Percentiles rank a stretch among this genome's conserved stretches.
phyloP scores from a whole-genome alignment of 805 yeast species.

The Candida pseudofarinosa region DNA sequence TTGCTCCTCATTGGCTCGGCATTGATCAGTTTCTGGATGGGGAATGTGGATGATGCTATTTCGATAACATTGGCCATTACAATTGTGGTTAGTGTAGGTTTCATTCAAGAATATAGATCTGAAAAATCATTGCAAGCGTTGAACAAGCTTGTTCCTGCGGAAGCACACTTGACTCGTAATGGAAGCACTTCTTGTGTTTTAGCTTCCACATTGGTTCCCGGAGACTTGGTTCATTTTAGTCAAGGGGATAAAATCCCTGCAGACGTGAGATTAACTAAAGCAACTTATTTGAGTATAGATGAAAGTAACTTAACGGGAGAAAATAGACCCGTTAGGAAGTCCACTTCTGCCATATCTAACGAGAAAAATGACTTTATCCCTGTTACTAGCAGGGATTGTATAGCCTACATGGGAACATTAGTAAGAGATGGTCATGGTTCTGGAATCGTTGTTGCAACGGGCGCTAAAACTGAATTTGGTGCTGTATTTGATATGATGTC shows the following conservation, averaged over 20 bases:
- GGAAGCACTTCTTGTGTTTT: constrained; percentile 75
- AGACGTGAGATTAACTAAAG: constrained; percentile 75
- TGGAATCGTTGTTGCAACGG: constrained; percentile 91
- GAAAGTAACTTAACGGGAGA: constrained; percentile 97
- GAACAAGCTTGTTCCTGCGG: constrained; percentile 93
- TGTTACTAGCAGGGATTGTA: constrained; percentile 65
- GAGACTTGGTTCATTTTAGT: constrained; percentile 83
- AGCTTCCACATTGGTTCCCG: constrained; percentile 90
- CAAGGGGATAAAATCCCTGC: constrained; percentile 98
- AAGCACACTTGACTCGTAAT: constrained; percentile 84
- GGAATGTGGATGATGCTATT: constrained; percentile 95
- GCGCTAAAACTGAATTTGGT: constrained; percentile 88
- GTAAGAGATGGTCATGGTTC: constrained; percentile 94
- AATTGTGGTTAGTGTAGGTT: constrained; percentile 94
- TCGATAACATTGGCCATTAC: constrained; percentile 87
- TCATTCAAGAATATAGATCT: constrained; percentile 93
- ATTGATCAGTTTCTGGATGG: constrained; percentile 79
- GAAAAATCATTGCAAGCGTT: constrained; percentile 93
- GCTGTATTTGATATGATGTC: constrained; percentile 93
- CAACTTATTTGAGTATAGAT: constrained; percentile 80
- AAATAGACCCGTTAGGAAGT: constrained; percentile 78
- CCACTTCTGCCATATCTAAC: constrained; percentile 39
- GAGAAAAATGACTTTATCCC: constrained; percentile 39
- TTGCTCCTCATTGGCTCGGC: constrained; percentile 88
- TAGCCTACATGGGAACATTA: constrained; percentile 96